Base-by-base conservation (phyloP, 1,284 basidiomycete genomes). In the Tausonia pullulans region DNA sequence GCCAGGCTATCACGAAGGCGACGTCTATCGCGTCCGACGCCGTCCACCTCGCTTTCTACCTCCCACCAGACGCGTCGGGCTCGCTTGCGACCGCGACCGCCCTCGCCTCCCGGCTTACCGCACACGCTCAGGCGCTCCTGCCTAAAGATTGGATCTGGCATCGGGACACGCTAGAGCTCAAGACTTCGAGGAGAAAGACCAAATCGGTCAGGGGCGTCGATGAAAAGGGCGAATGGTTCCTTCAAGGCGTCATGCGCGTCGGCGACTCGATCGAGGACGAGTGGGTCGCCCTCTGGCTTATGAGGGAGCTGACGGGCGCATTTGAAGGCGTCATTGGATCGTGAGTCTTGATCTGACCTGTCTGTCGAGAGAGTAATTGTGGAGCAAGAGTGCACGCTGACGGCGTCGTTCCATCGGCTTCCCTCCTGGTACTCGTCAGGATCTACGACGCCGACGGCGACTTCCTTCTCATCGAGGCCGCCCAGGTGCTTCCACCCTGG, bases 251-350 rank as follows among this genome's bases (percentile, higher is more conserved):
- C 49, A 89, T 92, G 84, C 80, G 92, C 57, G 87, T 95, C 27
- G 92, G 92, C 3, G 95, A 96, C 74, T 89, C 87, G 61, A 82
- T 98, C 16, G 93, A 98, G 72, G 94, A 98, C 72, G 95, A 98
- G 76, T 98, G 94, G 94, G 87, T 87, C 72, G 81, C 84, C 14
- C 90, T 95, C 13, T 98, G 90, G 88, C 78, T 97, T 49, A 76
- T 96, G 67, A 80, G 80, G 69, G 82, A 90, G 75, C 80, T 94
- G 63, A 87, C 84, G 67, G 76, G 78, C 58, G 83, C 82, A 67
- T 92, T 88, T 86, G 85, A 90, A 69, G 78, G 89, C 54, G 83
- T 83, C 9, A 81, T 92, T 63, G 86, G 86, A 16, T 72, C 71
- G 72, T 75, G 53, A 68, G 72, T 73, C 16, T 8, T 13, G 7